Evolutionary conservation across 1,139 yeast species (phyloP).

Genomic region (Spathaspora sp.): DNA sequence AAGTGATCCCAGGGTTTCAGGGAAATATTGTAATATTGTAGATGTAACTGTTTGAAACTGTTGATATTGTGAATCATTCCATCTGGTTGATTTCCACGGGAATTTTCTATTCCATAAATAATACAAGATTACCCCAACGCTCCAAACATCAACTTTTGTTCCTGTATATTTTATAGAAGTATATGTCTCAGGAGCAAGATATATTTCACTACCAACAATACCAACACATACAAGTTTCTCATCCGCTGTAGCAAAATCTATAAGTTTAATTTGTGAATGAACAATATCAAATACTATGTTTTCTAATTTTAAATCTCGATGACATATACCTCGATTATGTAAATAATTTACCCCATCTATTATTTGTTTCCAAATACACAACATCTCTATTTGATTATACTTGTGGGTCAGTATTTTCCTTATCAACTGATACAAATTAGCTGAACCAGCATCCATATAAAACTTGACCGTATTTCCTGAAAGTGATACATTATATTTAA

Average conservation of each 20-base stretch:
- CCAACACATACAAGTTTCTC: slow-evolving; percentile 32
- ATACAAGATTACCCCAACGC: slow-evolving; percentile 44
- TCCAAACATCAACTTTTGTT: slow-evolving; percentile 47
- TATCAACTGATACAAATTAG: slow-evolving; percentile 20
- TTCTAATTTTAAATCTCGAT: slow-evolving; percentile 44
- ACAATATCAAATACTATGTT: slow-evolving; percentile 32
- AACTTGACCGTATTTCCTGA: slow-evolving; percentile 22
- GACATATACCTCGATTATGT: slow-evolving; percentile 32
- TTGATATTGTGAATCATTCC: slow-evolving; percentile 18
- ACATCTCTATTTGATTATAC: slow-evolving; percentile 17
- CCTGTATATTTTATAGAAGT: slow-evolving; percentile 39
- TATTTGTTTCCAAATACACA: slow-evolving; percentile 37
- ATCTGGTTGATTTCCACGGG: slow-evolving; percentile 41
- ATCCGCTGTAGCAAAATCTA: slow-evolving; percentile 39
- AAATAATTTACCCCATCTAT: slow-evolving; percentile 33
- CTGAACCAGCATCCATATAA: slow-evolving; percentile 35
- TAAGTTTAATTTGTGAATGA: slow-evolving; percentile 30
- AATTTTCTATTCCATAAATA: slow-evolving; percentile 25
- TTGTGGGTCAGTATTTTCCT: slow-evolving; percentile 8
- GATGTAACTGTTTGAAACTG: slow-evolving; percentile 7
- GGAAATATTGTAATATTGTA: slow-evolving; percentile 11
- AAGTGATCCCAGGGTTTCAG: slow-evolving; percentile 10
- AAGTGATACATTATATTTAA: slow-evolving; percentile 22
- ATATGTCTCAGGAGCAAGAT: slow-evolving; percentile 51
- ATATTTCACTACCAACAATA: slow-evolving; percentile 48